These are phyloP conservation scores for Tilletia walkeri DNA, from an alignment of 1,284 basidiomycete genomes.

Conservation along the genomic window DNA sequence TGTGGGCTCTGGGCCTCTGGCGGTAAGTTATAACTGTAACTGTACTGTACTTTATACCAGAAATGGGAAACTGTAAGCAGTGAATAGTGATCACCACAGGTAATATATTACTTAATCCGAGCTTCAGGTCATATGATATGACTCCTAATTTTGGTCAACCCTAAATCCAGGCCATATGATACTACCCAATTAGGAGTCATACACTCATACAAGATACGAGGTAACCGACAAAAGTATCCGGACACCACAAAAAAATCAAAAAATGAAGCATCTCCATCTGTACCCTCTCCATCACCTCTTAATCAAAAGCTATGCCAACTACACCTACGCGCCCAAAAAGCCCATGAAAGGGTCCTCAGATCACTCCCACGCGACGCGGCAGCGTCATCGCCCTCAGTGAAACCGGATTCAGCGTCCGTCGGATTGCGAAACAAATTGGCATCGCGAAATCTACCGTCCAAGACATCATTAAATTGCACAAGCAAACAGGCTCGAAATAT, in stretches of 20 bases:
- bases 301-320: neutral
- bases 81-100: too few species aligned
- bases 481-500: neutral
- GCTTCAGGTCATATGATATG: too few species aligned
- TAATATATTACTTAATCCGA: too few species aligned
- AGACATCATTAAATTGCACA: neutral
- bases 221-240: neutral
- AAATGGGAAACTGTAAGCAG: too few species aligned
- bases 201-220: neutral
- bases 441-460: neutral
- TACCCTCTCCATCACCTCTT: neutral
- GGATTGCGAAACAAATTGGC: neutral
- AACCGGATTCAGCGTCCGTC: neutral
- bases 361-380: neutral
- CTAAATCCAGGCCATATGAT: too few species aligned
- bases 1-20: too few species aligned
- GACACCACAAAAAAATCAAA: neutral
- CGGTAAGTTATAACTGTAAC: too few species aligned
- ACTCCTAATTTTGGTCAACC: too few species aligned
- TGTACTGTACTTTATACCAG: too few species aligned
- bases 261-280: neutral
- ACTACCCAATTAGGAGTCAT: too few species aligned
- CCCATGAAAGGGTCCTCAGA: neutral
- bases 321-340: neutral
- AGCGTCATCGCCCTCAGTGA: neutral